Evolutionary conservation across 805 yeast species (phyloP).

Genomic region (Candida schatavii): DNA sequence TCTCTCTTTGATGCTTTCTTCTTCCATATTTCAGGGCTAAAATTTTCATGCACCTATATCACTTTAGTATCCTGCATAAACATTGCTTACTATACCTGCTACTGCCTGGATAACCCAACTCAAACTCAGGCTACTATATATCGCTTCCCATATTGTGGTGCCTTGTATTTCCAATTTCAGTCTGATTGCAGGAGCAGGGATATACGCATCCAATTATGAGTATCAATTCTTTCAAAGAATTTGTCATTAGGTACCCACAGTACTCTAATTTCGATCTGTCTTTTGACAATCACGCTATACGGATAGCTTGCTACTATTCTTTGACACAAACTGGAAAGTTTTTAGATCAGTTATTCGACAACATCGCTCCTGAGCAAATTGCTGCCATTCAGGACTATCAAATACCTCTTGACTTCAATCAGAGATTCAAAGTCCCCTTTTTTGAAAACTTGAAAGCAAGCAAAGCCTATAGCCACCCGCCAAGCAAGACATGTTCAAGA

Average conservation of each 20-base stretch:
- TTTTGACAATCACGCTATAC: neutral
- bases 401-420: neutral
- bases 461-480: slow-evolving; percentile 39
- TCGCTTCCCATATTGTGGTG: too few relatives aligned
- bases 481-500: slow-evolving; percentile 67
- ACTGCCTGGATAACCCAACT: too few relatives aligned
- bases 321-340: slow-evolving; percentile 36
- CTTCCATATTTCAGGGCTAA: neutral
- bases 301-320: slow-evolving; percentile 27
- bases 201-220: too few relatives aligned
- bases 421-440: neutral
- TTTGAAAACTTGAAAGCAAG: neutral
- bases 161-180: too few relatives aligned
- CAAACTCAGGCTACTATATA: too few relatives aligned
- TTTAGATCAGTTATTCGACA: neutral
- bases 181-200: too few relatives aligned
- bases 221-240: slow-evolving; percentile 1
- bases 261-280: neutral
- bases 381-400: too few relatives aligned
- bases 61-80: too few relatives aligned
- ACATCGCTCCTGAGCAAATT: too few relatives aligned
- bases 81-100: too few relatives aligned
- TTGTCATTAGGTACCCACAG: neutral
- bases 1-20: neutral
- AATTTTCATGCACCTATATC: neutral